A percentile compares a stretch with the other conserved stretches of the same genome.
Conservation (phyloP, 2,329 filamentous ascomycete genomes). For the Claviceps quebecensis region DNA sequence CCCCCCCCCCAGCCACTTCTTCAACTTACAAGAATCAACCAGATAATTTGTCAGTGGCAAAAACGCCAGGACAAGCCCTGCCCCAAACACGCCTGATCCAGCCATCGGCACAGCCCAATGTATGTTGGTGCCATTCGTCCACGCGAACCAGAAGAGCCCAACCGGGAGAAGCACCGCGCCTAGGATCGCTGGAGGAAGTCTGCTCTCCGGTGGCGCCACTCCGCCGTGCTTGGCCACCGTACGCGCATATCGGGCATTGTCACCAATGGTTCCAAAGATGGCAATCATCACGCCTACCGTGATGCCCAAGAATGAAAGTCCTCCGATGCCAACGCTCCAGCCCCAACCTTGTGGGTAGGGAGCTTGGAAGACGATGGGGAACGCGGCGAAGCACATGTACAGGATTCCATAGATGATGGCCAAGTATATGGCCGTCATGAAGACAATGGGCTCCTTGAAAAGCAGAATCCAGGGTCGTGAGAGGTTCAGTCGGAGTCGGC, state of each 20-base stretch:
- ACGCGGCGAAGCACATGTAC: slow-evolving; percentile 41
- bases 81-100: slow-evolving; percentile 34
- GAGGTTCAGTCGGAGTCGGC: slow-evolving; percentile 42
- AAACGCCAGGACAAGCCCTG: slow-evolving; percentile 50
- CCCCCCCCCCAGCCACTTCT: background rate
- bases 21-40: slow-evolving; percentile 40
- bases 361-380: slow-evolving; percentile 47
- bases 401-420: slow-evolving; percentile 42
- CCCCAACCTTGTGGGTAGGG: slow-evolving; percentile 26
- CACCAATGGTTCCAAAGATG: slow-evolving; percentile 35
- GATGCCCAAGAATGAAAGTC: slow-evolving; percentile 50
- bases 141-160: slow-evolving; percentile 52
- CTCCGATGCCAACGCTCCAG: slow-evolving; percentile 43
- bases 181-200: slow-evolving; percentile 45
- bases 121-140: slow-evolving; percentile 42
- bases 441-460: slow-evolving; percentile 52
- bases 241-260: slow-evolving; percentile 39
- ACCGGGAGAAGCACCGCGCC: slow-evolving; percentile 44
- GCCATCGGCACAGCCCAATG: slow-evolving; percentile 42
- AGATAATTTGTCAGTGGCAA: slow-evolving; percentile 53
- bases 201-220: slow-evolving; percentile 47
- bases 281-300: slow-evolving; percentile 48
- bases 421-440: slow-evolving; percentile 50
- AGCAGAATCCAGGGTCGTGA: slow-evolving; percentile 50
- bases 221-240: slow-evolving; percentile 34